Conservation (phyloP, 257 asterid genomes). For the Misopates orontium region DNA sequence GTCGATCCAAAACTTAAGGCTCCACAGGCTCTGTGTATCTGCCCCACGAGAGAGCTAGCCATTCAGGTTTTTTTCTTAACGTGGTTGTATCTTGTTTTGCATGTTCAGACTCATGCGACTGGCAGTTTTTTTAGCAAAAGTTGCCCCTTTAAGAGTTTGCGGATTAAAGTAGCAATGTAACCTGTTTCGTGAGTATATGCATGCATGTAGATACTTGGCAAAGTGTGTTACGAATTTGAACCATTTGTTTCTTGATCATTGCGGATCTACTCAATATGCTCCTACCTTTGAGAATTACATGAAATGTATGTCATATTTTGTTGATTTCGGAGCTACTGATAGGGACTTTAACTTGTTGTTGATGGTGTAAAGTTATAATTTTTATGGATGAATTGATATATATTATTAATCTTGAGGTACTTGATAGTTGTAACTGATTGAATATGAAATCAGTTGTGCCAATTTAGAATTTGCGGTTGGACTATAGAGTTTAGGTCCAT, state of each 20-base stretch:
- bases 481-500: conserved; percentile 5
- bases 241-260: background rate
- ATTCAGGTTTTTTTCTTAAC: conserved; percentile 61
- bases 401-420: background rate
- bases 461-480: background rate
- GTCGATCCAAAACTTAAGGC: conserved; percentile 59
- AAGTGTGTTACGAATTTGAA: conserved; percentile 2
- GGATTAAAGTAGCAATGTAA: background rate
- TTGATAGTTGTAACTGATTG: background rate
- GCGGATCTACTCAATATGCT: background rate
- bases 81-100: background rate
- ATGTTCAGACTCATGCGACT: background rate
- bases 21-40: conserved; percentile 96
- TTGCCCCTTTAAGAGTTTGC: background rate
- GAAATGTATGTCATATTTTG: background rate
- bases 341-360: background rate
- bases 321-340: background rate
- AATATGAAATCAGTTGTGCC: background rate
- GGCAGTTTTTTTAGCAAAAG: background rate
- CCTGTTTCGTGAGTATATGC: background rate
- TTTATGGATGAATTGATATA: background rate
- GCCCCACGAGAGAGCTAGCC: conserved; percentile 96
- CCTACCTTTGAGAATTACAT: no score
- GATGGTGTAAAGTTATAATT: background rate
- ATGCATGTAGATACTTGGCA: background rate